Evolutionary conservation across 2,329 filamentous ascomycete species (phyloP).

Genomic region (Thelonectria blattea): DNA sequence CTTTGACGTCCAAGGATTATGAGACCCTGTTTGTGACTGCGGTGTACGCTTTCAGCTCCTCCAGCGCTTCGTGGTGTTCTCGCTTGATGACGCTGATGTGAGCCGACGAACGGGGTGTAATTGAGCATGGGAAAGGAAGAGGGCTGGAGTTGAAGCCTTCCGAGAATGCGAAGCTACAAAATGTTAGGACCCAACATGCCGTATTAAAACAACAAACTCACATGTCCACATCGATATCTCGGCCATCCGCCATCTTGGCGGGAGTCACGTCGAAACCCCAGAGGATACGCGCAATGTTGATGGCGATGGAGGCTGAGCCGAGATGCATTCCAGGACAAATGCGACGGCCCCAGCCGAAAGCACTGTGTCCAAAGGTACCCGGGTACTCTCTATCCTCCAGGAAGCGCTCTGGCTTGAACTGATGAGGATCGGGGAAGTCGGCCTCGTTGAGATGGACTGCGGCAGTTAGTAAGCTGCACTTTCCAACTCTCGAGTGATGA

Average conservation of each 20-base stretch:
- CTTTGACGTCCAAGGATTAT: slow-evolving; percentile 3
- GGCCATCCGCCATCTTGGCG: slow-evolving; percentile 38
- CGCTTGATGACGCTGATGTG: slow-evolving; percentile 43
- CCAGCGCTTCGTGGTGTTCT: slow-evolving; percentile 38
- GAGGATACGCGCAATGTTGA: slow-evolving; percentile 54
- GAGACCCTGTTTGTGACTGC: slow-evolving; percentile 31
- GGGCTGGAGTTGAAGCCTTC: slow-evolving; percentile 52
- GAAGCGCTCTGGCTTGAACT: slow-evolving; percentile 47
- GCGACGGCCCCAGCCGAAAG: slow-evolving; percentile 50
- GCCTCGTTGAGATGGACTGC: slow-evolving; percentile 50
- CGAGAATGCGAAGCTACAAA: slow-evolving; percentile 47
- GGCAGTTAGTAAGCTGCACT: background rate
- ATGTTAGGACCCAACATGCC: background rate
- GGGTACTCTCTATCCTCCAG: slow-evolving; percentile 44
- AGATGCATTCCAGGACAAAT: slow-evolving; percentile 56
- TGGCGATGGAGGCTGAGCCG: slow-evolving; percentile 55
- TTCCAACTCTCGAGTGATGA: rapidly evolving
- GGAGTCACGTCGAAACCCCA: slow-evolving; percentile 58
- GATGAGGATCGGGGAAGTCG: slow-evolving; percentile 49
- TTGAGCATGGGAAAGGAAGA: slow-evolving; percentile 48
- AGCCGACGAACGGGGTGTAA: slow-evolving; percentile 42
- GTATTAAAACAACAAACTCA: slow-evolving; percentile 29
- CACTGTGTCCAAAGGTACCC: slow-evolving; percentile 45
- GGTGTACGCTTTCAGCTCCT: slow-evolving; percentile 38
- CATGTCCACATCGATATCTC: slow-evolving; percentile 48